Evolutionary conservation across 345 rosid species (phyloP), one percentile per base, ranked within the genome.

Genomic region (Noccaea bulbosa): DNA sequence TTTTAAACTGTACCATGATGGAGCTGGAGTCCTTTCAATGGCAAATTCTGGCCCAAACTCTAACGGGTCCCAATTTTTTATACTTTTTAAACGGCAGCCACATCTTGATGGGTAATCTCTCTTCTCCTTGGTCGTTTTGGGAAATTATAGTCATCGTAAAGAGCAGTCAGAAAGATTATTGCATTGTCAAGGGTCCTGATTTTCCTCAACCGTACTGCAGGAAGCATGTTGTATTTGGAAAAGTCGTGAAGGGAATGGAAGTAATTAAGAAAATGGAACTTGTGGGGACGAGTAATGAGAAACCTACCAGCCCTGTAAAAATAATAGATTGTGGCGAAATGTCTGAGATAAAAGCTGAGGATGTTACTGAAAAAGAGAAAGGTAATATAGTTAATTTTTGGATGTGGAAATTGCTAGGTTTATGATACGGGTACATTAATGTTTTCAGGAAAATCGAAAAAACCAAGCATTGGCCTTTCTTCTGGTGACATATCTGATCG

Each of bases 151-250:
- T 57, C 62, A 47, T 0, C 20, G 53, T 54, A 66, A 47, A 44
- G 14, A 45, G 11, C 60, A 34, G 12, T 7, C 54, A 24, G 17
- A 17, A 44, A 10, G 45, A 51, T 45, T 61, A 17, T 40, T 70
- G 41, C 47, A 16, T 24, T 52, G 11, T 62, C 12, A 61, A 67
- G 27, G 45, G 51, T 77, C 60, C 27, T 79, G 48, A 62, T 57
- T 59, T 53, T 49, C 40, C 33, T 56, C 34, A 11, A 43, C 52
- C 49, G 16, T 54, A 27, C 72, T 71, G 71, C 83, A 95, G 99
- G 87, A 95, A 95, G 68, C 98, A 92, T 81, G 98, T 92, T 72
- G 97, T 95, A 44, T 95, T 95, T 52, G 99, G 99, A 40, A 91
- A 88, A 83, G 94, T 92, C 30, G 77, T 76, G 15, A 84, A 85